phyloP scores from a whole-genome alignment of 2,329 filamentous ascomycete genomes.

The Xylariaceae sp. region DNA sequence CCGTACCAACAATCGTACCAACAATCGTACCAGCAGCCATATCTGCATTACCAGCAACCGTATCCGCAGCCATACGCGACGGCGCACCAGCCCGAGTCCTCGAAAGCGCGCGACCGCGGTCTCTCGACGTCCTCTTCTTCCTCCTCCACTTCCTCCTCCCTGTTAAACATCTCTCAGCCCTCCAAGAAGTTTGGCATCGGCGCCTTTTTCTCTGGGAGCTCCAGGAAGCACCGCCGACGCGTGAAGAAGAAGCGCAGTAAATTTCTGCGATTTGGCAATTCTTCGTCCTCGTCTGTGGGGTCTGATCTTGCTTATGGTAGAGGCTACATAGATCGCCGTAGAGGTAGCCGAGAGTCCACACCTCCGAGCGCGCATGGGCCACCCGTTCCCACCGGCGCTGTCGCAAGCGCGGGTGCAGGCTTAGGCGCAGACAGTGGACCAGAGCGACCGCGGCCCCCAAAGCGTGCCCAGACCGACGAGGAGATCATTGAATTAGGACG shows the following conservation, averaged over 20 bases:
- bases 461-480: constrained; percentile 45
- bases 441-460: constrained; percentile 20
- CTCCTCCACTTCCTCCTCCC: constrained; percentile 52
- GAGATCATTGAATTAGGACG: constrained; percentile 53
- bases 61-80: constrained; percentile 28
- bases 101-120: constrained; percentile 19
- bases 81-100: constrained; percentile 16
- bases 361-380: constrained; percentile 19
- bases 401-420: no score
- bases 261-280: constrained; percentile 55
- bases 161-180: constrained; percentile 60
- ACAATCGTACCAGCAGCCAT: constrained; percentile 7
- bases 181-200: constrained; percentile 48
- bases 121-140: constrained; percentile 32
- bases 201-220: constrained; percentile 59
- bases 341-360: constrained; percentile 31
- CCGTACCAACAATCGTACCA: constrained; percentile 12
- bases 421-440: constrained; percentile 14
- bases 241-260: constrained; percentile 43
- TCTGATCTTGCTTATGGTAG: constrained; percentile 63
- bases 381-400: no score
- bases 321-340: constrained; percentile 45
- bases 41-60: constrained; percentile 3
- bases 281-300: constrained; percentile 62
- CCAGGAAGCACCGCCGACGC: constrained; percentile 38